Evolutionary conservation across 208 protist genomes (phyloP).

Genomic region (Acanthamoeba triangularis): DNA sequence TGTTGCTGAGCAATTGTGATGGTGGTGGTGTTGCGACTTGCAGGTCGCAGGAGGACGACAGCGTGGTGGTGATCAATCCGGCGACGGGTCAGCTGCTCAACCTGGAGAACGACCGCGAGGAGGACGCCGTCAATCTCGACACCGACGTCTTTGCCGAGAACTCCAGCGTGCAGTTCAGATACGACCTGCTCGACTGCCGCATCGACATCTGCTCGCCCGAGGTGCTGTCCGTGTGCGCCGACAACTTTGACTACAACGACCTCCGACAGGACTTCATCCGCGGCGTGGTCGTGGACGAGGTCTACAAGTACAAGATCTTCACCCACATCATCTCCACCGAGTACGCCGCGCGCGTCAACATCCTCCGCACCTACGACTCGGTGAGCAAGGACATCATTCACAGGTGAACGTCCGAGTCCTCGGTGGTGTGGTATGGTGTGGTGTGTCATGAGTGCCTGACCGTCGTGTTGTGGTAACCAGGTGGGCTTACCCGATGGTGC

Average conservation of each 20-base stretch:
- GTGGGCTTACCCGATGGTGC: constrained; percentile 91
- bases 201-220: constrained; percentile 91
- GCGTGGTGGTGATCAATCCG: constrained; percentile 80
- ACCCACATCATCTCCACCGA: constrained; percentile 86
- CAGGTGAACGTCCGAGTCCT: not conserved
- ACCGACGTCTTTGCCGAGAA: constrained; percentile 81
- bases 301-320: constrained; percentile 88
- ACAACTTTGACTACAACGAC: constrained; percentile 93
- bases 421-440: not conserved
- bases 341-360: constrained; percentile 89
- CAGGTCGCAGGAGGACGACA: constrained; percentile 84
- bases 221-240: constrained; percentile 89
- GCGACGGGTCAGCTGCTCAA: constrained; percentile 84
- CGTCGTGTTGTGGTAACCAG: constrained; percentile 30
- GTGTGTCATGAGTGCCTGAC: too few species aligned
- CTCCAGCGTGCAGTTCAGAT: constrained; percentile 80
- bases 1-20: too few species aligned
- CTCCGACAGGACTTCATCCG: constrained; percentile 87
- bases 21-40: too few species aligned
- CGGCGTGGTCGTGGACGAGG: constrained; percentile 87
- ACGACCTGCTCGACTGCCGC: constrained; percentile 90
- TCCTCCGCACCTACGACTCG: constrained; percentile 86
- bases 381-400: constrained; percentile 90
- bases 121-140: constrained; percentile 61
- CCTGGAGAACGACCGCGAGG: constrained; percentile 80